Evolutionary conservation across 2,329 filamentous ascomycete species (phyloP), one percentile per base, ranked within the genome.

Genomic region (Aspergillus aculeatus): DNA sequence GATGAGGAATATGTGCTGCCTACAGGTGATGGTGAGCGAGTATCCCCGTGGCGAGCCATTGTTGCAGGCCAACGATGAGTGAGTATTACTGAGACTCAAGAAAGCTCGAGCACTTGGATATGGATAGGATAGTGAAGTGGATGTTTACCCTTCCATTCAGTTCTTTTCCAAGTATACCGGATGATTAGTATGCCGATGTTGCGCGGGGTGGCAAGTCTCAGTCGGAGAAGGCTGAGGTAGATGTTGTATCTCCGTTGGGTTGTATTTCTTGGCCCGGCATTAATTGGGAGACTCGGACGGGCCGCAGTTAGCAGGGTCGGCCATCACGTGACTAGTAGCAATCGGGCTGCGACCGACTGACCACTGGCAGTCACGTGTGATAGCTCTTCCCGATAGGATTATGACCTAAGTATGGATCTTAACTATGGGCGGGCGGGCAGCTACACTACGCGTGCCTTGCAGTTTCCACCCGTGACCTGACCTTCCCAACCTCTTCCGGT

Each of bases 11-110:
- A 84, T 75, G 90, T 88, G 84, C 89, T 92, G 86, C 89, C 90
- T 92, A 89, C 87, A 88, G 89, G 89, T 87, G 89, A 92, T 90
- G 90, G 91, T 93, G 90, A 94, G 90, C 90, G 84, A 82, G 81
- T 81, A 77, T 84, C 83, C 81, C 82, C 83, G 77, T 82, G 82
- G 77, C 83, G 82, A 81, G 81, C 82, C 83, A 85, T 85, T 76
- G 71, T 80, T 80, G 78, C 77, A 81, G 76, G 82, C 81, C 78
- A 81, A 82, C 75, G 73, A 77, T 77, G 69, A 78, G 76, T 79
- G 77, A 78, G 77, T 77, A 73, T 78, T 79, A 80, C 77, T 75
- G 72, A 64, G 66, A 69, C 68, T 69, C 71, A 66, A 70, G 64
- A 57, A 64, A 67, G 67, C 70, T 68, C 64, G 65, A 65, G 62